Conservation (phyloP, 164 flowering plant species). For the Macadamia tetraphylla region DNA sequence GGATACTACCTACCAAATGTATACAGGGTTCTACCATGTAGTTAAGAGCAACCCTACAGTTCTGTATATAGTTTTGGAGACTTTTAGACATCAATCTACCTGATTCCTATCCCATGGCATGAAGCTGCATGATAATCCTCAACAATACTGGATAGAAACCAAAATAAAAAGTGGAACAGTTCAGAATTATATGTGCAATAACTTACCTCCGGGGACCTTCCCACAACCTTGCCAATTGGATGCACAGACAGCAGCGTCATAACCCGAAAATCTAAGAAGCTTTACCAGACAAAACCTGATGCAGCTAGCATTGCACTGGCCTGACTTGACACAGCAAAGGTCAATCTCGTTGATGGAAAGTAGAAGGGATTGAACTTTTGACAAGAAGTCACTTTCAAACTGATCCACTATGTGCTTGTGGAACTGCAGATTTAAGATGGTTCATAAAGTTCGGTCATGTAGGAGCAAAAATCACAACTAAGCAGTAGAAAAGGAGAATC, state of each 20-base stretch:
- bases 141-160: background rate
- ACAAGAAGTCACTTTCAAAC: slow-evolving; percentile 51
- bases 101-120: no score
- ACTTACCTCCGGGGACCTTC: slow-evolving; percentile 91
- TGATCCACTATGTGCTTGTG: slow-evolving; percentile 47
- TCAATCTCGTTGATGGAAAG: slow-evolving; percentile 52
- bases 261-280: slow-evolving; percentile 67
- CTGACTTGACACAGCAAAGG: slow-evolving; percentile 40
- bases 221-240: slow-evolving; percentile 66
- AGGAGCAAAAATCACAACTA: background rate
- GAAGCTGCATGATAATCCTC: no score
- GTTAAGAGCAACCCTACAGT: no score
- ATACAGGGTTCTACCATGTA: no score
- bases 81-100: no score
- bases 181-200: background rate
- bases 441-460: background rate
- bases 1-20: no score
- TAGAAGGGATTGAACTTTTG: slow-evolving; percentile 53
- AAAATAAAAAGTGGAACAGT: background rate
- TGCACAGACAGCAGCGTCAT: slow-evolving; percentile 82
- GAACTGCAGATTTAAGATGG: slow-evolving; percentile 35
- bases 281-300: slow-evolving; percentile 63
- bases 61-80: no score
- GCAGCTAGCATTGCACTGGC: slow-evolving; percentile 71
- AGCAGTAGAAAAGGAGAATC: no score